Conservation (phyloP, 805 yeast species). For the Starmerella apis region DNA sequence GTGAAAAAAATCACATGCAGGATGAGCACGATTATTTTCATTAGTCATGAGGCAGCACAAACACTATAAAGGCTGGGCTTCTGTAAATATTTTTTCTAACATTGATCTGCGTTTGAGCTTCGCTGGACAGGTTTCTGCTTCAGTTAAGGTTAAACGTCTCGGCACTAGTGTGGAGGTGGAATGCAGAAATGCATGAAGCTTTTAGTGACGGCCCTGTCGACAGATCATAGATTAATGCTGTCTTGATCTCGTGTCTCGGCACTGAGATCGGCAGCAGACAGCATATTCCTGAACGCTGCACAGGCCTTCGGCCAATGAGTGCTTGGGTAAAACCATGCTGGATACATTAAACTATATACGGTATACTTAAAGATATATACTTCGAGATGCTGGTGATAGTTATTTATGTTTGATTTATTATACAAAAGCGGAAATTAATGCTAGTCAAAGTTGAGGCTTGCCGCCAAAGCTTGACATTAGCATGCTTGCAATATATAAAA, state of each 20-base stretch:
- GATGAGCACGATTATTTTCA: background rate
- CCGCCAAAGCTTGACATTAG: too few relatives aligned
- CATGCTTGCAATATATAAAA: too few relatives aligned
- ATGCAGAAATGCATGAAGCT: slow-evolving; percentile 28
- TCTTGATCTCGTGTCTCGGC: slow-evolving; percentile 39
- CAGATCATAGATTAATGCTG: slow-evolving; percentile 69
- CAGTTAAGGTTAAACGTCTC: slow-evolving; percentile 24
- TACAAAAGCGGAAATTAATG: too few relatives aligned
- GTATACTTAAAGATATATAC: too few relatives aligned
- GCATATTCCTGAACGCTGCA: slow-evolving; percentile 99
- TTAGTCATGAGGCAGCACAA: slow-evolving; percentile 5
- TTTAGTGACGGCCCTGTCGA: slow-evolving; percentile 74
- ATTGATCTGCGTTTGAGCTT: slow-evolving; percentile 22
- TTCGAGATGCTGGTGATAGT: too few relatives aligned
- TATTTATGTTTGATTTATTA: too few relatives aligned
- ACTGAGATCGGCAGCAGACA: slow-evolving; percentile 62
- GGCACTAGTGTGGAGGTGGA: slow-evolving; percentile 33
- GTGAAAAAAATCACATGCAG: slow-evolving; percentile 7
- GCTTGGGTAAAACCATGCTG: slow-evolving; percentile 99
- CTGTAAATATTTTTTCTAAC: slow-evolving; percentile 10
- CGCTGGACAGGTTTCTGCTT: slow-evolving; percentile 20
- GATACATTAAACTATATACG: slow-evolving; percentile 54
- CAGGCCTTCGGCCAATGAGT: slow-evolving; percentile 84
- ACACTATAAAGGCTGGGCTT: slow-evolving; percentile 2
- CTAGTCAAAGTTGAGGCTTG: too few relatives aligned